A percentile compares a stretch with the other conserved stretches of the same genome.
Conservation (phyloP, 1,284 basidiomycete genomes). For the Ceratobasidium sp. region DNA sequence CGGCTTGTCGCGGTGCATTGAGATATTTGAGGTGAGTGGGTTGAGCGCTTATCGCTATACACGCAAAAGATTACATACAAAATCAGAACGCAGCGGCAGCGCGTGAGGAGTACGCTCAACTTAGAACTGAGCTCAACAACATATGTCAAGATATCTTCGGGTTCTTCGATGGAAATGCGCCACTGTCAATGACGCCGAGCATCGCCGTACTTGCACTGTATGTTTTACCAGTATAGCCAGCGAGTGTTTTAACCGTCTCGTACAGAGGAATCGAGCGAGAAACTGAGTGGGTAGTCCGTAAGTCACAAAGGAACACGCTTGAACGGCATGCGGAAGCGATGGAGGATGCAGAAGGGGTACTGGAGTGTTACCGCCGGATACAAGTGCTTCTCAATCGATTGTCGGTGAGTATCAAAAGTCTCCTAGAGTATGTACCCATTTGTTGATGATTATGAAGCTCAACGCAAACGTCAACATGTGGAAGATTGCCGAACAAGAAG, state of each 20-base stretch:
- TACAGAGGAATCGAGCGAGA: not conserved
- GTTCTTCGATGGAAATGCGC: no score
- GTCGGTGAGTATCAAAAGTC: not conserved
- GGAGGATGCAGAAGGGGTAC: not conserved
- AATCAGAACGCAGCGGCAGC: not conserved
- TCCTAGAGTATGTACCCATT: not conserved
- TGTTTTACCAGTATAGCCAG: not conserved
- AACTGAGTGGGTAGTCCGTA: not conserved
- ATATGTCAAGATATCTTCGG: no score
- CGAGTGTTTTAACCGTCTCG: no score
- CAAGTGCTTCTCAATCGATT: not conserved
- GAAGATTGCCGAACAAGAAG: not conserved
- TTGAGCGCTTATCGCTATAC: not conserved
- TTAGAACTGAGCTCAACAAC: no score
- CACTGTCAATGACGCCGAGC: no score
- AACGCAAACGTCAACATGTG: conserved; percentile 5
- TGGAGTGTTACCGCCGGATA: not conserved
- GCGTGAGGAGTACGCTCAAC: no score
- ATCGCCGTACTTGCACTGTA: not conserved
- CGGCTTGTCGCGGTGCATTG: not conserved
- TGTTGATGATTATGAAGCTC: not conserved
- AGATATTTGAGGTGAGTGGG: not conserved
- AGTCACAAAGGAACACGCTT: not conserved
- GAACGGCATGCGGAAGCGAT: not conserved
- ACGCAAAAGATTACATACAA: not conserved